These are phyloP conservation scores for Cornus suecica DNA, from an alignment of 148 eudicot species.

Conservation along the genomic window DNA sequence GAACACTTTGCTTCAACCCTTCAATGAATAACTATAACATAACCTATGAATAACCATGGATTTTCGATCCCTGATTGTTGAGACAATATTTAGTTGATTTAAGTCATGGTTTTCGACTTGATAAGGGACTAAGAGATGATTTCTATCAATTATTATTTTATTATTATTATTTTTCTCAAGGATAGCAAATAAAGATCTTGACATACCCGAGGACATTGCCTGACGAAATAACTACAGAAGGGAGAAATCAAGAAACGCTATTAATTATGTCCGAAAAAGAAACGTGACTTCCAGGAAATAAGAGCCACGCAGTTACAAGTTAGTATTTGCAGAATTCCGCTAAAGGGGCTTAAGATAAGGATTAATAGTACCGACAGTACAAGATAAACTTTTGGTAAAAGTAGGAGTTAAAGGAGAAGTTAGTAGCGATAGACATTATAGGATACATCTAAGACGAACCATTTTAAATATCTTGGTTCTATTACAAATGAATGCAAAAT, in stretches of 20 bases:
- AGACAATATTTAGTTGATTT: no score
- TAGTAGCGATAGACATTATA: not conserved
- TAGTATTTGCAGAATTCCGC: not conserved
- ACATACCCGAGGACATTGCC: not conserved
- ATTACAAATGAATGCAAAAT: not conserved
- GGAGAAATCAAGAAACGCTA: not conserved
- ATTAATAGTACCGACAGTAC: not conserved
- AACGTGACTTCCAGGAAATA: not conserved
- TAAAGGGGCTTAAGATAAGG: not conserved
- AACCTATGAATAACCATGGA: not conserved
- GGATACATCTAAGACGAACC: not conserved
- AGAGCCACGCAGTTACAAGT: not conserved
- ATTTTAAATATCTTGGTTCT: not conserved
- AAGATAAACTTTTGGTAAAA: not conserved
- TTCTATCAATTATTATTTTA: no score
- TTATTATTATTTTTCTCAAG: no score
- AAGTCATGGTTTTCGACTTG: not conserved
- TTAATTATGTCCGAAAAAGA: not conserved
- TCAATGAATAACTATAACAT: not conserved
- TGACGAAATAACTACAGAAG: not conserved
- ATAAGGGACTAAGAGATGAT: not conserved
- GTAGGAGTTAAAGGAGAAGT: not conserved
- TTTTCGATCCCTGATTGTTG: no score
- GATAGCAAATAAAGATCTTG: not conserved
- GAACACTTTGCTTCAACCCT: not conserved